Percentiles rank a stretch among this genome's conserved stretches.
phyloP scores from a whole-genome alignment of 2,329 filamentous ascomycete genomes.

The Dactylellina drechsleri region DNA sequence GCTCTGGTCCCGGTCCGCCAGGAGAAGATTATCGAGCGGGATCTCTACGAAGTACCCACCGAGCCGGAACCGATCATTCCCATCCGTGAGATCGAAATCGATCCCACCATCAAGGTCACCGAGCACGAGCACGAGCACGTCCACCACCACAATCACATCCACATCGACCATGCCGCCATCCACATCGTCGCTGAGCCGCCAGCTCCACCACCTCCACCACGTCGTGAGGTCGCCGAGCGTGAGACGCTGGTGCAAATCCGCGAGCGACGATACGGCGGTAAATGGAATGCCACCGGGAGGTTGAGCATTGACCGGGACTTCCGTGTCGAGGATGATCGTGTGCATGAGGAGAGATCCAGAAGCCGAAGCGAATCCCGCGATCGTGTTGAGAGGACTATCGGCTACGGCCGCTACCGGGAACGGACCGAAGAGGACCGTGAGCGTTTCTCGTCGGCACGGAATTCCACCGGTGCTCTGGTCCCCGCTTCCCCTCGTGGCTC shows the following conservation, averaged over 20 bases:
- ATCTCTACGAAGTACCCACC: conserved; percentile 53
- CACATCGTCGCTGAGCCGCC: conserved; percentile 52
- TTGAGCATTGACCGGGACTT: conserved; percentile 35
- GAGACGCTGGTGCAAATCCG: conserved; percentile 42
- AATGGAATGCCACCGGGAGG: conserved; percentile 52
- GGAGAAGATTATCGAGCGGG: conserved; percentile 54
- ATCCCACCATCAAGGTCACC: conserved; percentile 49
- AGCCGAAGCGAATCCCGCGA: conserved; percentile 50
- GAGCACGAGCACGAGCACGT: conserved; percentile 54
- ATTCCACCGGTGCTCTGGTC: conserved; percentile 41
- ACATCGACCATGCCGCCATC: conserved; percentile 53
- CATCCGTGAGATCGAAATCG: conserved; percentile 53
- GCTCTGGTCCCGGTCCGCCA: conserved; percentile 49
- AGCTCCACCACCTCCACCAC: conserved; percentile 33
- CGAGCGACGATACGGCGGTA: conserved; percentile 51
- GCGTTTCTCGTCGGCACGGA: conserved; percentile 30
- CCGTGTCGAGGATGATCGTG: conserved; percentile 28
- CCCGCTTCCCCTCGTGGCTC: conserved; percentile 50
- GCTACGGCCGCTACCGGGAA: conserved; percentile 52
- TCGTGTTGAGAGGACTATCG: conserved; percentile 50
- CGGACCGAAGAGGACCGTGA: conserved; percentile 39
- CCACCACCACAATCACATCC: conserved; percentile 53
- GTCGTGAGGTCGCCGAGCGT: conserved; percentile 43
- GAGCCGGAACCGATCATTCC: conserved; percentile 50
- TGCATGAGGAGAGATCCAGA: conserved; percentile 30